Percentiles rank a stretch among this genome's conserved stretches.
Conservation (phyloP, 164 flowering plant genomes). For the Stephania yunnanensis region DNA sequence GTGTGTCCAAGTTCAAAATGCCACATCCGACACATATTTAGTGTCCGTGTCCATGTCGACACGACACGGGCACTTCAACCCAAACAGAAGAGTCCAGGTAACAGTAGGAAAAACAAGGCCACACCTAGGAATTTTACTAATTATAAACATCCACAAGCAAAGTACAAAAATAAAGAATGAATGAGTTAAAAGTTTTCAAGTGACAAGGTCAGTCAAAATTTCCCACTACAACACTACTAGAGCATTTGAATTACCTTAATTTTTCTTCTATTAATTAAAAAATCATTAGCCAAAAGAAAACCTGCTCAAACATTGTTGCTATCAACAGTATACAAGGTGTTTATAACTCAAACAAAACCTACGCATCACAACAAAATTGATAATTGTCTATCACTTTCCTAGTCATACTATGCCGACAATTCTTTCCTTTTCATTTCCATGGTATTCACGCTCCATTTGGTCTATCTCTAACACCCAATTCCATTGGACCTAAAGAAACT, state of each 20-base stretch:
- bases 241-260: not conserved
- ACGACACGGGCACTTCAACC: no score
- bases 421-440: not conserved
- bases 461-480: not conserved
- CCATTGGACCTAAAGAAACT: not conserved
- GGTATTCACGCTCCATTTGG: not conserved
- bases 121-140: not conserved
- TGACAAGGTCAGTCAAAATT: not conserved
- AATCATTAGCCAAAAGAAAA: not conserved
- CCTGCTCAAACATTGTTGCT: not conserved
- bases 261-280: not conserved
- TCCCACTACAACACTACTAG: not conserved
- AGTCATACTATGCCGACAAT: not conserved
- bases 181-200: not conserved
- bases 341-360: not conserved
- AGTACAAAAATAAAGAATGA: not conserved
- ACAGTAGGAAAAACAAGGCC: no score
- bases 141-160: not conserved
- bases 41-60: no score
- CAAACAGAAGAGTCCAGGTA: no score
- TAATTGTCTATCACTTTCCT: not conserved
- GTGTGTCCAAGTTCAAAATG: no score
- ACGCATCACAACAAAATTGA: not conserved
- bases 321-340: not conserved
- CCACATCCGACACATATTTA: no score